These are phyloP conservation scores for Candida tammaniensis DNA, from an alignment of 805 yeast species.

Conservation along the genomic window DNA sequence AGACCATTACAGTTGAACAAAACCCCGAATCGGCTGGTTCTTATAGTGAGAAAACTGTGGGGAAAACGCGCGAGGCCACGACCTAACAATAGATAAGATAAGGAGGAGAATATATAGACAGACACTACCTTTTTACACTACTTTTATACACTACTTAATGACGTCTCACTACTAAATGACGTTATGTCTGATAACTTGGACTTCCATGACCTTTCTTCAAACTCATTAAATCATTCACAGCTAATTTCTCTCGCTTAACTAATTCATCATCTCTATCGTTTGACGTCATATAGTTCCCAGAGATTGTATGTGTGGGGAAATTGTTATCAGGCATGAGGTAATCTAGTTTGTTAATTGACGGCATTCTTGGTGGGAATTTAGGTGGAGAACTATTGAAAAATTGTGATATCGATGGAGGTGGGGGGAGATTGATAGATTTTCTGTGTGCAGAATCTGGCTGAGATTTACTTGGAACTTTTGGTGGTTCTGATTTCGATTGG, in stretches of 20 bases:
- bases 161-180: too few relatives aligned
- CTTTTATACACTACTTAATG: too few relatives aligned
- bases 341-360: constrained; percentile 19
- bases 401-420: constrained; percentile 11
- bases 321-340: constrained; percentile 20
- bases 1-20: constrained; percentile 12
- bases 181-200: too few relatives aligned
- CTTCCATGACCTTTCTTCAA: constrained; percentile 16
- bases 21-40: too few relatives aligned
- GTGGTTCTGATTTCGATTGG: background rate
- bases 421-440: constrained; percentile 3
- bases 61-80: too few relatives aligned
- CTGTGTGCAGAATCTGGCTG: background rate
- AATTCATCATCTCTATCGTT: constrained; percentile 18
- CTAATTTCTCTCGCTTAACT: constrained; percentile 28
- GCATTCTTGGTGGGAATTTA: constrained; percentile 12
- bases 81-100: too few relatives aligned
- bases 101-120: too few relatives aligned
- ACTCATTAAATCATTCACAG: constrained; percentile 26
- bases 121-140: too few relatives aligned
- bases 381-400: constrained; percentile 7
- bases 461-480: background rate
- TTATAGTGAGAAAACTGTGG: too few relatives aligned
- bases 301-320: constrained; percentile 17
- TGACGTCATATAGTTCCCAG: constrained; percentile 3